These are phyloP conservation scores for Pelagophyceae sp. DNA, from an alignment of 352 stramenopile species.

Conservation along the genomic window DNA sequence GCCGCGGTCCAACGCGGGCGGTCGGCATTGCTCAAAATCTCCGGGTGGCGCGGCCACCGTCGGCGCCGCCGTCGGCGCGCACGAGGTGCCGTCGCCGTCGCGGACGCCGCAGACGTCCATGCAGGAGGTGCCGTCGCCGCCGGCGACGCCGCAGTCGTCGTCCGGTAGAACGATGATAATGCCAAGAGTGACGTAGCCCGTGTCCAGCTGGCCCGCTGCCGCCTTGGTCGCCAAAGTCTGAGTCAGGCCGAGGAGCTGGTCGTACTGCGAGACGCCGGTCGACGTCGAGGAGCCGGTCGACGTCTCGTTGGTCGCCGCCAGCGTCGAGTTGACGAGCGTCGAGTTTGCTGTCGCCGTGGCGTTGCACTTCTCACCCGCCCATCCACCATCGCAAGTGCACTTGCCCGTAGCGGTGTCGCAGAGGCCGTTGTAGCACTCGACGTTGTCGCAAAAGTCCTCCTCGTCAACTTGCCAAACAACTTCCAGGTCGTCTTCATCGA, in stretches of 20 bases:
- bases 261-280: slow-evolving; percentile 1
- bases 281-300: neutral
- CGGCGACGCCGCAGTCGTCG: slow-evolving; percentile 24
- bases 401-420: neutral
- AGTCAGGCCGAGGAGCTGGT: slow-evolving; percentile 18
- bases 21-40: slow-evolving; percentile 18
- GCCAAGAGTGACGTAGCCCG: slow-evolving; percentile 11
- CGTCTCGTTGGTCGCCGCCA: neutral
- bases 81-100: slow-evolving; percentile 22
- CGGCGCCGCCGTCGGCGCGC: slow-evolving; percentile 13
- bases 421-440: slow-evolving; percentile 4
- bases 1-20: neutral
- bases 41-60: slow-evolving; percentile 1
- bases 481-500: neutral
- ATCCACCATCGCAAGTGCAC: neutral
- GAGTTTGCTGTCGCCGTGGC: neutral
- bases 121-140: slow-evolving; percentile 27
- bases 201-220: slow-evolving; percentile 13
- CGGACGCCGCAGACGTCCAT: slow-evolving; percentile 25
- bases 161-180: slow-evolving; percentile 17
- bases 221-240: slow-evolving; percentile 5
- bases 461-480: slow-evolving; percentile 2
- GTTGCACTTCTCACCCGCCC: neutral
- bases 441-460: neutral
- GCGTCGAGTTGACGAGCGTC: neutral